Conservation (phyloP, 2,329 filamentous ascomycete species). For the Colletotrichum eremochloae region DNA sequence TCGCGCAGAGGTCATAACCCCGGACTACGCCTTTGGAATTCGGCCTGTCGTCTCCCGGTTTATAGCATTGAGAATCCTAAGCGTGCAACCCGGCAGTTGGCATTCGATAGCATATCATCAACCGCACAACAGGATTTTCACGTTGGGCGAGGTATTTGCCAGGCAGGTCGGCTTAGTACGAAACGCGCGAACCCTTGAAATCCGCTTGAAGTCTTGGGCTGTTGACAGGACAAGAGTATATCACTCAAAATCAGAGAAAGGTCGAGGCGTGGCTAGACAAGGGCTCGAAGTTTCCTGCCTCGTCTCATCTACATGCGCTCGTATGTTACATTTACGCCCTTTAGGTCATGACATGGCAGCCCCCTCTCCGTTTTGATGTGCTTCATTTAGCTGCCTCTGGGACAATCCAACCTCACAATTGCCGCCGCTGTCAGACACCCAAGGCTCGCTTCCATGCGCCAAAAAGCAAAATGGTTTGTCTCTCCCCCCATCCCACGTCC, state of each 20-base stretch:
- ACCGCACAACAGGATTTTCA: slow-evolving; percentile 35
- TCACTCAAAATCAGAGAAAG: neutral
- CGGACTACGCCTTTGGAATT: neutral
- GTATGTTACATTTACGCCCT: neutral
- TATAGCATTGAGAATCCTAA: slow-evolving; percentile 7
- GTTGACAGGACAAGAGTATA: neutral
- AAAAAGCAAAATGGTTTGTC: neutral
- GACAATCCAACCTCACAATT: neutral
- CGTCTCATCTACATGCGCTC: slow-evolving; percentile 9
- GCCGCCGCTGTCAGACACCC: neutral
- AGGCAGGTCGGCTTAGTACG: slow-evolving; percentile 3
- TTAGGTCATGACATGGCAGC: slow-evolving; percentile 4
- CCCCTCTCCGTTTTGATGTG: slow-evolving; percentile 29
- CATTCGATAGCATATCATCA: slow-evolving; percentile 20
- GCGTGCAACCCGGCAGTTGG: slow-evolving; percentile 25
- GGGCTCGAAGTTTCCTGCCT: neutral
- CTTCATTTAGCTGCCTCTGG: slow-evolving; percentile 26
- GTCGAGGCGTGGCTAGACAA: neutral
- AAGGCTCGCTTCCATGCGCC: neutral
- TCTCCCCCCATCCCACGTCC: neutral
- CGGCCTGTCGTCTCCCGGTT: slow-evolving; percentile 28
- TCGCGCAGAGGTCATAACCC: slow-evolving; percentile 14
- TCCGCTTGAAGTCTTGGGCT: slow-evolving; percentile 11
- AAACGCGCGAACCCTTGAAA: slow-evolving; percentile 29
- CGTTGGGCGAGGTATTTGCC: slow-evolving; percentile 17